Base-by-base conservation (phyloP, 2,329 filamentous ascomycete genomes). In the Dactylellina sp. region DNA sequence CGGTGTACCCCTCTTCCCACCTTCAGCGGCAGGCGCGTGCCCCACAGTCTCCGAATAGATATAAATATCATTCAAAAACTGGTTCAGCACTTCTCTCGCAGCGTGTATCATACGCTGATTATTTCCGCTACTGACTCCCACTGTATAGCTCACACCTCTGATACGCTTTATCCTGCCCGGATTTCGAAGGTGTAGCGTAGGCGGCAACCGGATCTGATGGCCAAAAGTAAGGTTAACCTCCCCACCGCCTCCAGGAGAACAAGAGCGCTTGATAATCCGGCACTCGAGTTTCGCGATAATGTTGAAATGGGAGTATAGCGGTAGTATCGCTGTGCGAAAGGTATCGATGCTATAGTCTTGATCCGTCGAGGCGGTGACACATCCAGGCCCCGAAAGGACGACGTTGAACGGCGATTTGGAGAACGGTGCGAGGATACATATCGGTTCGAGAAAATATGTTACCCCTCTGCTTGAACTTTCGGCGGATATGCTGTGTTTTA, bases 51-150 rank as follows among this genome's bases (percentile, higher is more conserved):
- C 88, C 9, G 87, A 89, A 81, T 89, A 96, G 76, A 99, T 89
- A 80, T 97, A 95, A 46, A 96, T 94, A 80, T 99, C 95, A 5
- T 90, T 88, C 2, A 91, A 89, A 65, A 99, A 86, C 2, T 89
- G 85, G 80, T 99, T 99, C 50, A 99, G 84, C 9, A 99, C 86
- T 52, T 92, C 92, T 77, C 94, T 86, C 9, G 93, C 93, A 1
- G 90, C 88, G 79, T 97, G 91, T 79, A 98, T 99, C 91, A 97
- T 96, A 76, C 95, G 87, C 75, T 90, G 91, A 80, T 98, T 99
- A 81, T 97, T 97, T 55, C 90, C 93, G 0, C 91, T 94, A 9
- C 91, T 91, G 0, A 98, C 93, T 50, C 96, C 95, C 0, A 92
- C 93, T 63, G 91, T 91, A 82, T 98, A 99, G 52, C 95, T 93